Evolutionary conservation across 768 basidiomycete species (phyloP).

Genomic region (Cystoderma amianthinum): DNA sequence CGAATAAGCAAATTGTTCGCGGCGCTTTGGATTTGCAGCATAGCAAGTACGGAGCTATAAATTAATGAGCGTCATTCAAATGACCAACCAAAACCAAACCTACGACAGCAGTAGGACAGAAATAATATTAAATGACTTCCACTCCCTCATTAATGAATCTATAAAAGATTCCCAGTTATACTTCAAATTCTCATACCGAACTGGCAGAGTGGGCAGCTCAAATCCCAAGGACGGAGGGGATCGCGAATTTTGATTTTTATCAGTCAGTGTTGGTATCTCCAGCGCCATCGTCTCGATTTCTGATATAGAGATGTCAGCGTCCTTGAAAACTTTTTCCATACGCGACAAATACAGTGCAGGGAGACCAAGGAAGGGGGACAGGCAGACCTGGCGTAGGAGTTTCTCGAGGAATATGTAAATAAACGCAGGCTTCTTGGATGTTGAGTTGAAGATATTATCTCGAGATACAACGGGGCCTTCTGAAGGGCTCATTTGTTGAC

Average conservation of each 20-base stretch:
- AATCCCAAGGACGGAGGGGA: neutral
- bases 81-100: too few species aligned
- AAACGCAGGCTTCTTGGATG: too few species aligned
- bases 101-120: too few species aligned
- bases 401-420: too few species aligned
- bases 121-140: too few species aligned
- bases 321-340: neutral
- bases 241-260: neutral
- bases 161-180: neutral
- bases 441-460: too few species aligned
- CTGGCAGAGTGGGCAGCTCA: neutral
- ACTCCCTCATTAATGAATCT: neutral
- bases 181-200: neutral
- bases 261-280: neutral
- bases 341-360: neutral
- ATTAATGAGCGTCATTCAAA: too few species aligned
- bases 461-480: too few species aligned
- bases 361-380: neutral
- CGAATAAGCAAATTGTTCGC: too few species aligned
- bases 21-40: too few species aligned
- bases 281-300: neutral
- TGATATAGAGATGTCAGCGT: neutral
- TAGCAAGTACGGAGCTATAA: too few species aligned
- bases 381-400: neutral
- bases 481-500: too few species aligned